These are phyloP conservation scores for Grosmannia penicillata DNA, from an alignment of 2,329 filamentous ascomycete species.

Conservation along the genomic window DNA sequence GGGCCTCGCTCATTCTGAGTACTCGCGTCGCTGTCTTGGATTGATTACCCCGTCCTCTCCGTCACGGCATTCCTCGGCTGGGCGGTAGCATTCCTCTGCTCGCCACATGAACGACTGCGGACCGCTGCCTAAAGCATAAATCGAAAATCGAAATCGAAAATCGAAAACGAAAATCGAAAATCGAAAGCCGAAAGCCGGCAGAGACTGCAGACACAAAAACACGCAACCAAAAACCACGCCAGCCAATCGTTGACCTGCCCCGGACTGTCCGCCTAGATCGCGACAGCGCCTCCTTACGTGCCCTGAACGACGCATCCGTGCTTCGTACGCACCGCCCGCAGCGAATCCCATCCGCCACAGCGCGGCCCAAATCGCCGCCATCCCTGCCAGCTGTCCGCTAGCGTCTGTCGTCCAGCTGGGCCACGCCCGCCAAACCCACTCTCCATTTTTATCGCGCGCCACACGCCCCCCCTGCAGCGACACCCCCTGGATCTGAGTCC, in stretches of 20 bases:
- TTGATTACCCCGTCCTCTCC: too few relatives aligned
- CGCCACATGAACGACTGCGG: too few relatives aligned
- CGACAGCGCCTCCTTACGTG: slow-evolving; percentile 7
- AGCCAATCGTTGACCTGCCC: slow-evolving; percentile 5
- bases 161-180: too few relatives aligned
- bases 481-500: neutral
- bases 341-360: neutral
- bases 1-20: too few relatives aligned
- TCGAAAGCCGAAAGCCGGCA: too few relatives aligned
- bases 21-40: too few relatives aligned
- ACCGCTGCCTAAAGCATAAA: too few relatives aligned
- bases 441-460: neutral
- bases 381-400: too few relatives aligned
- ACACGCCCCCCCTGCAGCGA: neutral
- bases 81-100: too few relatives aligned
- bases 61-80: too few relatives aligned
- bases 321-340: neutral
- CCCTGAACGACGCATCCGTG: neutral
- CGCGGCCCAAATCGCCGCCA: neutral
- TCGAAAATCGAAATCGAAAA: too few relatives aligned
- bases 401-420: slow-evolving; percentile 7
- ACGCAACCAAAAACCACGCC: neutral
- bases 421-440: neutral
- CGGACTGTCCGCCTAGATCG: slow-evolving; percentile 4
- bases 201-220: too few relatives aligned